phyloP scores from a whole-genome alignment of 495 filamentous ascomycete genomes.

The Lepidopterella palustris region DNA sequence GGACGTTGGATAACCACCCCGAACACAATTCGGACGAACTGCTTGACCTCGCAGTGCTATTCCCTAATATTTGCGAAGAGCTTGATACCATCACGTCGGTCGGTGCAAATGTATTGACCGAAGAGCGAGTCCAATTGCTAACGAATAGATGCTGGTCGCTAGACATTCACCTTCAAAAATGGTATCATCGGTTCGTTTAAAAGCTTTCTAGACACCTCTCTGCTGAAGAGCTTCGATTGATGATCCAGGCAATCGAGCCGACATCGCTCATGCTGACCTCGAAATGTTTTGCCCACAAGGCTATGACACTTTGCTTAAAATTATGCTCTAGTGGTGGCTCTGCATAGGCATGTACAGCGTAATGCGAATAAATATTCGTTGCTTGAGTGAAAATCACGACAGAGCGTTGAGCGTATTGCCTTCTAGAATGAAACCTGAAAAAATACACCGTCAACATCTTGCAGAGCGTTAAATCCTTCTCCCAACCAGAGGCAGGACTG shows the following conservation, averaged over 20 bases:
- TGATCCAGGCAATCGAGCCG: background rate
- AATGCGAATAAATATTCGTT: background rate
- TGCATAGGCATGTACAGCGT: conserved; percentile 5
- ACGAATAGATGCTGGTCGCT: conserved; percentile 8
- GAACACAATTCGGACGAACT: conserved; percentile 7
- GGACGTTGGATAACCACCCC: background rate
- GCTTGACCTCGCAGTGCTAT: conserved; percentile 1
- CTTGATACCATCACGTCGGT: background rate
- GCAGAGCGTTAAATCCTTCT: conserved; percentile 4
- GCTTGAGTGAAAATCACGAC: background rate
- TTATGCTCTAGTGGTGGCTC: conserved; percentile 8
- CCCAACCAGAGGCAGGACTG: conserved; percentile 3
- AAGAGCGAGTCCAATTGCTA: background rate
- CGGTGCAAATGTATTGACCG: background rate
- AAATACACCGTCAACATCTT: conserved; percentile 5
- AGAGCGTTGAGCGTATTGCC: background rate
- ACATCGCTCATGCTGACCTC: background rate
- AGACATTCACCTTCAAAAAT: conserved; percentile 6
- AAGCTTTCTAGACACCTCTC: background rate
- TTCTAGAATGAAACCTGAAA: background rate
- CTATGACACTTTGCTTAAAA: background rate
- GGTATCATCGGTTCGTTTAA: conserved; percentile 4
- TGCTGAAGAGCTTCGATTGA: background rate
- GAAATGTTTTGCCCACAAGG: conserved; percentile 1
- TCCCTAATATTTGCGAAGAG: conserved; percentile 10